phyloP scores from a whole-genome alignment of 768 basidiomycete genomes.

The Kwoniella sp. region DNA sequence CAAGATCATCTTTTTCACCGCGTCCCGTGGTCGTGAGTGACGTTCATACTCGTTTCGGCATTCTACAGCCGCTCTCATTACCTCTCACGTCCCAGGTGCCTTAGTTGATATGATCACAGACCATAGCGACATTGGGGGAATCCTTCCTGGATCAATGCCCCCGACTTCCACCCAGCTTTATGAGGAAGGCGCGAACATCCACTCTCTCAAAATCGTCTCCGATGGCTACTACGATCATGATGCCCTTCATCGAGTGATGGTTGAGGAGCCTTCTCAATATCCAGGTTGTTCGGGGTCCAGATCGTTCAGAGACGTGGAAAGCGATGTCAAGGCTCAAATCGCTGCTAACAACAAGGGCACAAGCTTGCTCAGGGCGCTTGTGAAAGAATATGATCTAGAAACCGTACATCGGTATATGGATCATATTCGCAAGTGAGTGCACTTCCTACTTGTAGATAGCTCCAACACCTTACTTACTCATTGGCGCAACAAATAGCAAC shows the following conservation, averaged over 20 bases:
- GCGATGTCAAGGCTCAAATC: constrained; percentile 61
- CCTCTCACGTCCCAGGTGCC: no score
- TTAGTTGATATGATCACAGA: constrained; percentile 61
- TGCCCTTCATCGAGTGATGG: constrained; percentile 75
- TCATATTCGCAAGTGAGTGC: constrained; percentile 63
- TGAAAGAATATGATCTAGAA: constrained; percentile 77
- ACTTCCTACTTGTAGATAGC: neutral
- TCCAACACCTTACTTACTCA: neutral
- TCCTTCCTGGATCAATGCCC: constrained; percentile 90
- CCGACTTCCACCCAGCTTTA: constrained; percentile 91
- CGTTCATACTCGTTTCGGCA: neutral
- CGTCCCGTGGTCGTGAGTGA: constrained; percentile 63
- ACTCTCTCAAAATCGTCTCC: constrained; percentile 88
- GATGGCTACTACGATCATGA: constrained; percentile 77
- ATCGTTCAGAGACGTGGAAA: constrained; percentile 40
- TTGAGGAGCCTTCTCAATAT: constrained; percentile 59
- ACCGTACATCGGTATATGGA: constrained; percentile 93
- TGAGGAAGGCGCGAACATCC: constrained; percentile 90
- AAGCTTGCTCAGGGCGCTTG: constrained; percentile 78
- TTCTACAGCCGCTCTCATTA: neutral
- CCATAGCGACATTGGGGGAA: constrained; percentile 72
- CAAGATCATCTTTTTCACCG: constrained; percentile 68
- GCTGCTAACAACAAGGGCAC: constrained; percentile 75
- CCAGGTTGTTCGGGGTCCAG: constrained; percentile 44
- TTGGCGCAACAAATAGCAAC: constrained; percentile 1